These are phyloP conservation scores for Plasmodium gonderi DNA, from an alignment of 169 alveolate species.

Conservation along the genomic window DNA sequence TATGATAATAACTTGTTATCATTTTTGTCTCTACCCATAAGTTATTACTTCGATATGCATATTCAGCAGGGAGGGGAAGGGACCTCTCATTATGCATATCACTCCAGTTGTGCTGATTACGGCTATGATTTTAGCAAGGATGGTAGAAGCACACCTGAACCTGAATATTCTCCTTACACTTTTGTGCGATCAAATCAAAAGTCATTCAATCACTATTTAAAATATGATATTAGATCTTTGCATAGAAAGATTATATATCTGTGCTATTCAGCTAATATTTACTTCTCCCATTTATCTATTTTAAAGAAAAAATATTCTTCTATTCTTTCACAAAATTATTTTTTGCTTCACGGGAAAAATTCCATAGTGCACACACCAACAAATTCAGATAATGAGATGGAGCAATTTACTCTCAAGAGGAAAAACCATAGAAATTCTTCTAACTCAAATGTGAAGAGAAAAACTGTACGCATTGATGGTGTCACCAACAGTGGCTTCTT, in stretches of 20 bases:
- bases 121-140: neutral
- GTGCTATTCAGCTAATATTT: slow-evolving; percentile 50
- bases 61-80: neutral
- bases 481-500: neutral
- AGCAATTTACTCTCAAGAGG: slow-evolving; percentile 9
- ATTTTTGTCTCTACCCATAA: slow-evolving; percentile 41
- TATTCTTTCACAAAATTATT: slow-evolving; percentile 15
- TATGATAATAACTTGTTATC: slow-evolving; percentile 54
- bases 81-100: too few species aligned
- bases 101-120: too few species aligned
- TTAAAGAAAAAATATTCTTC: slow-evolving; percentile 30
- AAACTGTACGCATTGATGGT: neutral
- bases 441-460: neutral
- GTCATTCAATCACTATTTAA: neutral
- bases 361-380: slow-evolving; percentile 53
- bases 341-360: slow-evolving; percentile 24
- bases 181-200: slow-evolving; percentile 35
- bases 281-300: slow-evolving; percentile 20
- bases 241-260: slow-evolving; percentile 45
- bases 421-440: neutral
- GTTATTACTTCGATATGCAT: slow-evolving; percentile 6
- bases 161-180: slow-evolving; percentile 52
- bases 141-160: neutral
- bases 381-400: slow-evolving; percentile 9
- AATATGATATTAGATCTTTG: slow-evolving; percentile 25